Conservation (phyloP, 2,329 filamentous ascomycete species). For the Bipolaris gigantea region DNA sequence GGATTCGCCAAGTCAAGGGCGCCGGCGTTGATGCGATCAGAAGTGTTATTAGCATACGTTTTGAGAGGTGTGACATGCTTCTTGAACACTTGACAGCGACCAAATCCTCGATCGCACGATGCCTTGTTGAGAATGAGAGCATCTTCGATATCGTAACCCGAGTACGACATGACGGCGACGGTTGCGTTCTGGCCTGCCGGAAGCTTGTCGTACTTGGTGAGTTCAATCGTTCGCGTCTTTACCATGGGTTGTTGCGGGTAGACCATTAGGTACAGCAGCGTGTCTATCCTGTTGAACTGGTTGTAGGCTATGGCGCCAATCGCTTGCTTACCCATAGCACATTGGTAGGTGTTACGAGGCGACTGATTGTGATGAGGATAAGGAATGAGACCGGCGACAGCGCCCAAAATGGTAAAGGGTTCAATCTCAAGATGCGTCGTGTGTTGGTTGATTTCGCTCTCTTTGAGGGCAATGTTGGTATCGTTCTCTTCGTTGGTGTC, state of each 20-base stretch:
- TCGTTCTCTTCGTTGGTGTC: constrained; percentile 99
- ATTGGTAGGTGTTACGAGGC: constrained; percentile 97
- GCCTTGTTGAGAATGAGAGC: constrained; percentile 96
- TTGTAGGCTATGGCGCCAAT: constrained; percentile 98
- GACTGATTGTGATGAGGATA: constrained; percentile 99
- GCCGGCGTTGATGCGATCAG: constrained; percentile 56
- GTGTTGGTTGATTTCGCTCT: constrained; percentile 76
- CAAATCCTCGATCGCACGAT: constrained; percentile 91
- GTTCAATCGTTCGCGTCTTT: constrained; percentile 92
- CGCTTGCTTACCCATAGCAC: constrained; percentile 99
- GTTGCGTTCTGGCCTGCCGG: constrained; percentile 96
- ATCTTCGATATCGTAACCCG: constrained; percentile 99
- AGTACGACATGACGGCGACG: constrained; percentile 99
- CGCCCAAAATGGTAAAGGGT: constrained; percentile 93
- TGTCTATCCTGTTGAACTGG: constrained; percentile 96
- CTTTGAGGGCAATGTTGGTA: constrained; percentile 86
- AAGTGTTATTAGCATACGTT: constrained; percentile 80
- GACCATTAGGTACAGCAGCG: constrained; percentile 91
- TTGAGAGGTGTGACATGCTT: constrained; percentile 88
- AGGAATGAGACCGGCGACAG: constrained; percentile 92
- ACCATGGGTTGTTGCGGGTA: constrained; percentile 98
- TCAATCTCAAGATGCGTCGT: constrained; percentile 98
- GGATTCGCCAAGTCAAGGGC: constrained; percentile 53
- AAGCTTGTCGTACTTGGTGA: constrained; percentile 96
- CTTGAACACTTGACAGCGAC: constrained; percentile 95